These are phyloP conservation scores for Aspergillus haitiensis DNA, from an alignment of 495 filamentous ascomycete species.

Conservation along the genomic window DNA sequence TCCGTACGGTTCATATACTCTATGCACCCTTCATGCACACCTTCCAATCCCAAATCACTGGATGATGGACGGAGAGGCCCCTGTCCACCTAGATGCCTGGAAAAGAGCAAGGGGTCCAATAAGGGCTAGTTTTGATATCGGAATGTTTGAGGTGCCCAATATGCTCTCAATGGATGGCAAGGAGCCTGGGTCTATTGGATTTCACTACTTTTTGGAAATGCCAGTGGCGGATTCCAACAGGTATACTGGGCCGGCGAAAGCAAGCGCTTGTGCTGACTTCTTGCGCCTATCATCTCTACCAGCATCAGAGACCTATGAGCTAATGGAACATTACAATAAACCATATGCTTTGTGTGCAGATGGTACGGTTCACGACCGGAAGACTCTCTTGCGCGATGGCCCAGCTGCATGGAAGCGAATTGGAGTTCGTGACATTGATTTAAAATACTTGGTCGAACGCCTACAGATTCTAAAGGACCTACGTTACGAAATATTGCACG, in stretches of 20 bases:
- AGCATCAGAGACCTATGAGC: slow-evolving; percentile 37
- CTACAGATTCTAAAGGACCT: slow-evolving; percentile 44
- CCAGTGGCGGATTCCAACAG: slow-evolving; percentile 62
- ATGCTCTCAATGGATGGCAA: slow-evolving; percentile 72
- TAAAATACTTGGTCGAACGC: slow-evolving; percentile 42
- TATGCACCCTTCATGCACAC: slow-evolving; percentile 49
- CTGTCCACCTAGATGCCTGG: slow-evolving; percentile 31
- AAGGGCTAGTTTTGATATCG: slow-evolving; percentile 58
- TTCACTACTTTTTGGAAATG: slow-evolving; percentile 69
- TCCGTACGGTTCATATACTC: slow-evolving; percentile 48
- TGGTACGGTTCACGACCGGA: slow-evolving; percentile 38
- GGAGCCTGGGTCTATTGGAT: slow-evolving; percentile 75
- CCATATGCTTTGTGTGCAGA: slow-evolving; percentile 38
- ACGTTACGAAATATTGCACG: slow-evolving; percentile 38
- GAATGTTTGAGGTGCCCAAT: slow-evolving; percentile 62
- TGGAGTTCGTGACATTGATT: slow-evolving; percentile 41
- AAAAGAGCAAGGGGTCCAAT: slow-evolving; percentile 30
- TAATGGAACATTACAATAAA: slow-evolving; percentile 38
- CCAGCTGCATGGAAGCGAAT: slow-evolving; percentile 44
- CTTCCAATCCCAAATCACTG: slow-evolving; percentile 43
- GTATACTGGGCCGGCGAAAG: slow-evolving; percentile 33
- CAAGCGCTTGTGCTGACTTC: slow-evolving; percentile 31
- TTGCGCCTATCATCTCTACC: slow-evolving; percentile 34
- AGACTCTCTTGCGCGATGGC: slow-evolving; percentile 36
- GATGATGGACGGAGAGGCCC: slow-evolving; percentile 35